Percentiles rank a stretch among this genome's conserved stretches.
Evolutionary conservation across 2,329 filamentous ascomycete genomes (phyloP).

Genomic region (Cryoendolithus antarcticus): DNA sequence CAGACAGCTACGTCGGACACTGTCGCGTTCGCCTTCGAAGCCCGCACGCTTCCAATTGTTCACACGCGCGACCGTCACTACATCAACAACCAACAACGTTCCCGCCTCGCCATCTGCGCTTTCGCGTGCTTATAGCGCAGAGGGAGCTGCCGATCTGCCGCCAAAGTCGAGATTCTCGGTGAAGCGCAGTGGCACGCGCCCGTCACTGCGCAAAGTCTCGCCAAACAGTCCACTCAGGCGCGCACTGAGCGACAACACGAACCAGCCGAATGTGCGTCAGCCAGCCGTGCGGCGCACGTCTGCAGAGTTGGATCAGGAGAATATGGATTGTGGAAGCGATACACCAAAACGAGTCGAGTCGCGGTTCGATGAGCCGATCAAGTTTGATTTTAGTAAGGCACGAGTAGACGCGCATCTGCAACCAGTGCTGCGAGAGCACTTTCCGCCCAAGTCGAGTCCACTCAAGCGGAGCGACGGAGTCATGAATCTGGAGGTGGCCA

Average conservation of each 20-base stretch:
- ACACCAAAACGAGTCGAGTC: slow-evolving; percentile 11
- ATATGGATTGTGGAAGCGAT: slow-evolving; percentile 20
- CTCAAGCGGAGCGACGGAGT: slow-evolving; percentile 84
- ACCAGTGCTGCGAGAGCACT: slow-evolving; percentile 32
- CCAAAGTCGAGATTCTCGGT: slow-evolving; percentile 36
- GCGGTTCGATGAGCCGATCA: slow-evolving; percentile 32
- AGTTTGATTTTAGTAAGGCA: slow-evolving; percentile 29
- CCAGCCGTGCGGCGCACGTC: slow-evolving; percentile 36
- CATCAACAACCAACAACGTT: slow-evolving; percentile 22
- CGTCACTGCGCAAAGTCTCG: slow-evolving; percentile 44
- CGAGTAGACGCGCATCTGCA: slow-evolving; percentile 35
- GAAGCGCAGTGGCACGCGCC: slow-evolving; percentile 20
- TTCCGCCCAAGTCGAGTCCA: slow-evolving; percentile 59
- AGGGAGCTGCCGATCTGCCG: slow-evolving; percentile 12
- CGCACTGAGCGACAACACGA: slow-evolving; percentile 56
- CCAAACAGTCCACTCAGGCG: slow-evolving; percentile 74
- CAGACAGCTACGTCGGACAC: slow-evolving; percentile 58
- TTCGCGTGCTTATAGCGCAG: slow-evolving; percentile 33
- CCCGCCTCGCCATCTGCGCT: slow-evolving; percentile 30
- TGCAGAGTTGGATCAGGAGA: slow-evolving; percentile 34
- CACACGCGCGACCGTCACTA: slow-evolving; percentile 32
- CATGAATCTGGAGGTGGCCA: slow-evolving; percentile 73
- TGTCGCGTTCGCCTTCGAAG: slow-evolving; percentile 58
- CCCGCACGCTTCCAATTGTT: slow-evolving; percentile 55
- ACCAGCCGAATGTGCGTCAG: slow-evolving; percentile 56